Evolutionary conservation across 108 stramenopile genomes (phyloP).

Genomic region (Nitzschia sp.): DNA sequence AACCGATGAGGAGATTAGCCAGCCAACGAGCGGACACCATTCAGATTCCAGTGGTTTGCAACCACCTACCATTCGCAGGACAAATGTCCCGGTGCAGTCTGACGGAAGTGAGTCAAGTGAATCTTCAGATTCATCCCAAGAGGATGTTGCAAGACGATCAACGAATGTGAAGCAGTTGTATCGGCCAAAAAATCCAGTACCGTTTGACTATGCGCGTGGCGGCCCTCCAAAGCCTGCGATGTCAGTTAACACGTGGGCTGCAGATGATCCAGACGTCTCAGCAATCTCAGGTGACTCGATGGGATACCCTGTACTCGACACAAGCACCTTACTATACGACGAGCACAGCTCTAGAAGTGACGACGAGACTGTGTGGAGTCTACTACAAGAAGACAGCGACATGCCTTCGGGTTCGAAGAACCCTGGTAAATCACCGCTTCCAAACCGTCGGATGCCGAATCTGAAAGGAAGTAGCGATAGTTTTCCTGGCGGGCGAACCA

Average conservation of each 20-base stretch:
- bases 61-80: too few relatives aligned
- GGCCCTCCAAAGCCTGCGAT: neutral
- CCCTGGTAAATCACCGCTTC: neutral
- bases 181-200: conserved; percentile 3
- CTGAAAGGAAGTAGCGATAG: too few relatives aligned
- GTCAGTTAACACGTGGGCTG: neutral
- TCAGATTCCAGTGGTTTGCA: too few relatives aligned
- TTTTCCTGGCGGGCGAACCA: too few relatives aligned
- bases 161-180: neutral
- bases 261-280: neutral
- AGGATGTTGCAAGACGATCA: too few relatives aligned
- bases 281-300: conserved; percentile 10
- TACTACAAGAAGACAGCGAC: conserved; percentile 3
- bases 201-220: too few relatives aligned
- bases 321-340: neutral
- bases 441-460: neutral
- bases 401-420: neutral
- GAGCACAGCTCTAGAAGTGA: neutral
- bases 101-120: too few relatives aligned
- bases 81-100: too few relatives aligned
- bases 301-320: conserved; percentile 1
- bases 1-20: too few relatives aligned
- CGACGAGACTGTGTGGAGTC: neutral
- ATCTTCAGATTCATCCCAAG: too few relatives aligned
- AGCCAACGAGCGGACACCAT: too few relatives aligned